Conservation (phyloP, 306 rosid species). For the Comarum palustre region DNA sequence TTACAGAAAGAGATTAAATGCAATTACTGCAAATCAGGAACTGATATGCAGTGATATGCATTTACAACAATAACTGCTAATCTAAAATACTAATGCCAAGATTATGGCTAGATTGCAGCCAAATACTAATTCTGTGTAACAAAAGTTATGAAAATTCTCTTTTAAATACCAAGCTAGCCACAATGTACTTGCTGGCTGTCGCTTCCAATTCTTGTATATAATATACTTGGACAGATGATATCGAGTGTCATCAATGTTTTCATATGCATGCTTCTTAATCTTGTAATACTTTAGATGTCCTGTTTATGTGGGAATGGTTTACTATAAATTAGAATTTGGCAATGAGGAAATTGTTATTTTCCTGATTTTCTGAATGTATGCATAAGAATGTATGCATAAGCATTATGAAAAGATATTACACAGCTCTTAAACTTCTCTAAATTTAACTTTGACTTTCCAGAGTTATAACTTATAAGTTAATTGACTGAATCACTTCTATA, state of each 20-base stretch:
- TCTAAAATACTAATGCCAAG: too few species aligned
- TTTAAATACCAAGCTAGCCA: not conserved
- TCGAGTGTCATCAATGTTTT: not conserved
- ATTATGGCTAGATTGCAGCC: too few species aligned
- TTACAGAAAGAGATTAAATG: too few species aligned
- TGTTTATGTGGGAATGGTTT: conserved; percentile 4
- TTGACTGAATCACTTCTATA: not conserved
- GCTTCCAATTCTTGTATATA: not conserved
- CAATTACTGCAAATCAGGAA: too few species aligned
- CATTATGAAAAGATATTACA: not conserved
- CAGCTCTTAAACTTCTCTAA: not conserved
- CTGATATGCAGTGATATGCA: too few species aligned
- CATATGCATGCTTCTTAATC: not conserved
- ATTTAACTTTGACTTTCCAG: not conserved
- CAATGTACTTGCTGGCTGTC: not conserved
- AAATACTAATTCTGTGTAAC: too few species aligned
- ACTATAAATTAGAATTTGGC: not conserved
- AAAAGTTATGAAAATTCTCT: conserved; percentile 9
- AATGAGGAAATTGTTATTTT: not conserved
- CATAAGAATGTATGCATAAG: not conserved
- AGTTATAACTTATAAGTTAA: not conserved
- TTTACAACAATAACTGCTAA: too few species aligned
- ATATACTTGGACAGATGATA: not conserved
- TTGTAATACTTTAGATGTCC: not conserved
- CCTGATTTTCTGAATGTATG: not conserved